Conservation (phyloP, 495 filamentous ascomycete species). For the Annulohypoxylon maeteangense region DNA sequence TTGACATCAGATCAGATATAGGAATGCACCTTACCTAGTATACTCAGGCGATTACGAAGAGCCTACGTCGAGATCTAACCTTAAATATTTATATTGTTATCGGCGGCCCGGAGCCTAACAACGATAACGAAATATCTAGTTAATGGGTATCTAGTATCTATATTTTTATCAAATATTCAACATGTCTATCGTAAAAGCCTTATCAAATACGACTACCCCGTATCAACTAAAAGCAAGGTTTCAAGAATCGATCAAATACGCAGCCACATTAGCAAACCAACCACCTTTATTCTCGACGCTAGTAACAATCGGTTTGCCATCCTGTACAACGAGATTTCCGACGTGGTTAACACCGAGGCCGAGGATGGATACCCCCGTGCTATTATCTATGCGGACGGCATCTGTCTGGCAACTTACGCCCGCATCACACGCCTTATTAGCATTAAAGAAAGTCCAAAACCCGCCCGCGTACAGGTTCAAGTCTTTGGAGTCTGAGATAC, state of each 20-base stretch:
- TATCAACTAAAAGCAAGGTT: not conserved
- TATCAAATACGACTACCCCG: not conserved
- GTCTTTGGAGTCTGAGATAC: not conserved
- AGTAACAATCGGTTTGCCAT: not conserved
- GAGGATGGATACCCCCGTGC: not conserved
- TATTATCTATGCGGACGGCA: not conserved
- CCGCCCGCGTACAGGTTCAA: conserved; percentile 1
- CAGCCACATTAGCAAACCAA: conserved; percentile 10
- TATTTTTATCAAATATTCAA: not conserved
- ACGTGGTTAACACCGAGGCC: conserved; percentile 7
- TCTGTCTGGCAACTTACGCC: not conserved
- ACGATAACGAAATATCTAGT: not conserved
- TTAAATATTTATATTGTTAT: not conserved
- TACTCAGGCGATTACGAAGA: not conserved
- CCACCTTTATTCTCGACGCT: not conserved
- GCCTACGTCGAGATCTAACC: not conserved
- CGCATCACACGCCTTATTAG: not conserved
- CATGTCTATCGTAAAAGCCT: not conserved
- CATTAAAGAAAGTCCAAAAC: conserved; percentile 6
- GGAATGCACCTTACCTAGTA: not conserved
- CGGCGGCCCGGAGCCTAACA: too few species aligned
- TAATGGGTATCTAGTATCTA: not conserved
- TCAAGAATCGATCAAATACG: not conserved
- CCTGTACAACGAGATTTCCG: not conserved
- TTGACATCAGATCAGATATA: not conserved